Percentiles rank a stretch among this genome's conserved stretches.
Conservation (phyloP, 1,284 basidiomycete genomes). For the Farysia itapuensis region DNA sequence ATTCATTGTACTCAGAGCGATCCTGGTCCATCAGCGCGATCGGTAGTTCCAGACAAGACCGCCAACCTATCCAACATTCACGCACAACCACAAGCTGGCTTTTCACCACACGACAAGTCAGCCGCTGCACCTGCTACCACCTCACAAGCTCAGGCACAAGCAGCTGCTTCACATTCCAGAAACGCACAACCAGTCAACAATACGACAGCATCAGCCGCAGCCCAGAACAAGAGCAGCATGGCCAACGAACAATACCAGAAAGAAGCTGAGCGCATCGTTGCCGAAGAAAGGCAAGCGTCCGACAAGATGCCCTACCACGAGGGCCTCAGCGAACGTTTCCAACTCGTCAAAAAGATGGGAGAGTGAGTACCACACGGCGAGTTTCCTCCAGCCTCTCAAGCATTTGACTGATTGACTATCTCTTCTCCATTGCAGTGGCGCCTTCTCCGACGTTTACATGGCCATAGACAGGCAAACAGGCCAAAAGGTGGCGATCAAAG, state of each 20-base stretch:
- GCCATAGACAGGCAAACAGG: conserved; percentile 77
- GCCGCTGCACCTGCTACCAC: conserved; percentile 19
- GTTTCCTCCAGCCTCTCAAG: background rate
- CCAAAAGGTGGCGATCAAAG: conserved; percentile 90
- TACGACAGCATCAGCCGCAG: conserved; percentile 11
- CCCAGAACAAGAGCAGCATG: conserved; percentile 7
- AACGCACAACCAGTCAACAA: conserved; percentile 12
- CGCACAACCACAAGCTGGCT: conserved; percentile 21
- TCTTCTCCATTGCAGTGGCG: conserved; percentile 65
- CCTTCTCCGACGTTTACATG: conserved; percentile 98
- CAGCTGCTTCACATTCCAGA: background rate
- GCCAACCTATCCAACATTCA: no score
- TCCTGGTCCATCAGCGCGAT: no score
- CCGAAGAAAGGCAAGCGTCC: conserved; percentile 45
- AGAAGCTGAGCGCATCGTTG: conserved; percentile 47
- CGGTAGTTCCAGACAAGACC: no score
- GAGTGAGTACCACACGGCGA: conserved; percentile 38
- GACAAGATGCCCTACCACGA: conserved; percentile 54
- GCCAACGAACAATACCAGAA: conserved; percentile 41
- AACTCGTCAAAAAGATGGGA: conserved; percentile 53
- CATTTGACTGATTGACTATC: background rate
- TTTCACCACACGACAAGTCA: conserved; percentile 24
- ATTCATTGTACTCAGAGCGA: no score
- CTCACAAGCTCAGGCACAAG: conserved; percentile 22
- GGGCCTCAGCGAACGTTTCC: conserved; percentile 50